phyloP scores from a whole-genome alignment of 2,329 filamentous ascomycete species.

The Diplodia scrobiculata region DNA sequence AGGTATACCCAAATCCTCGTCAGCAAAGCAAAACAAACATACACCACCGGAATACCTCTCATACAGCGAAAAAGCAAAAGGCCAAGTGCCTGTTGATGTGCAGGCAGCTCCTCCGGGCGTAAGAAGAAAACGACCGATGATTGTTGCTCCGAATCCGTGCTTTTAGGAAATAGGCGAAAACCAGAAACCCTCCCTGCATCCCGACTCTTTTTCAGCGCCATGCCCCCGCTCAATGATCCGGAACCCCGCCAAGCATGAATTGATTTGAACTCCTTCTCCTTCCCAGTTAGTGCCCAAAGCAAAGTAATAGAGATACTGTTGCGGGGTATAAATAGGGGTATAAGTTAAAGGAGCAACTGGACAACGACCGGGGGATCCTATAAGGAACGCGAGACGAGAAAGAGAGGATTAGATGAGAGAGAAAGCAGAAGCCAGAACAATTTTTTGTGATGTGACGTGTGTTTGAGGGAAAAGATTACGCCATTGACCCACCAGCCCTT shows the following conservation, averaged over 20 bases:
- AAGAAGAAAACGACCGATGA: conserved; percentile 8
- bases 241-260: conserved; percentile 11
- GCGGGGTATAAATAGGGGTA: conserved; percentile 17
- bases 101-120: background rate
- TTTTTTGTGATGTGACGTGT: conserved; percentile 17
- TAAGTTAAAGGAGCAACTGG: conserved; percentile 19
- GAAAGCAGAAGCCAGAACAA: conserved; percentile 2
- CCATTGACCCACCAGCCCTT: conserved; percentile 6
- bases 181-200: background rate
- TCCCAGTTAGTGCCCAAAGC: conserved; percentile 15
- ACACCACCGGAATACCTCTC: background rate
- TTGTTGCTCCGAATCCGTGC: conserved; percentile 14
- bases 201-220: conserved; percentile 14
- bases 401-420: conserved; percentile 11
- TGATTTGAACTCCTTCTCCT: conserved; percentile 17
- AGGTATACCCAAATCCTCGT: background rate
- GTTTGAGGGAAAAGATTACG: conserved; percentile 9
- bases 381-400: background rate
- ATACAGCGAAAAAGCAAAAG: background rate
- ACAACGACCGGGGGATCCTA: conserved; percentile 17
- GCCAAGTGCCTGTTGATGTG: background rate
- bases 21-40: background rate
- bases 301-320: conserved; percentile 21
- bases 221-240: background rate
- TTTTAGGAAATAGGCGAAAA: background rate